These are phyloP conservation scores for Turritis glabra DNA, from an alignment of 345 rosid genomes.

Conservation along the genomic window DNA sequence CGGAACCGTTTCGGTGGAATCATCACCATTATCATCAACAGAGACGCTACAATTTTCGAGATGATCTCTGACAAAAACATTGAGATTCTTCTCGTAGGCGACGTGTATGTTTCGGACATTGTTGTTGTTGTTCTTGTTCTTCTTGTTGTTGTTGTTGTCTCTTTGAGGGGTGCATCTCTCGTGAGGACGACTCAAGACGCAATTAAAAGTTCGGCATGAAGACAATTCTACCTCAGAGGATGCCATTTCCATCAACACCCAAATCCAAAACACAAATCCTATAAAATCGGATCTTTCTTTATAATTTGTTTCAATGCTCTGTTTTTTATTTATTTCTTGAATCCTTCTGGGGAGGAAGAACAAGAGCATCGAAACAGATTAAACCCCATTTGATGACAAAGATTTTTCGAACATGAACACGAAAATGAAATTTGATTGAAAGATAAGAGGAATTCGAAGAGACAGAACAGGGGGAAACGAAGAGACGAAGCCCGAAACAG, in stretches of 20 bases:
- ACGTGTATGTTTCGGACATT: slow-evolving; percentile 44
- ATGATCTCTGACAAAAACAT: slow-evolving; percentile 63
- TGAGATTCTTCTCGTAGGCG: slow-evolving; percentile 61
- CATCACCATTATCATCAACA: not conserved
- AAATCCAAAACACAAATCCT: slow-evolving; percentile 26
- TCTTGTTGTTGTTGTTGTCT: slow-evolving; percentile 33
- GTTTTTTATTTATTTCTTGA: not conserved
- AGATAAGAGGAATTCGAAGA: slow-evolving; percentile 7
- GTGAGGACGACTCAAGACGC: slow-evolving; percentile 52
- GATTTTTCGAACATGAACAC: not conserved
- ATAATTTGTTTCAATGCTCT: not conserved
- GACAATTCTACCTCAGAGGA: slow-evolving; percentile 66
- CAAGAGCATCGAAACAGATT: not conserved
- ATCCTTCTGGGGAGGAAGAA: not conserved
- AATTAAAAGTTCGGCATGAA: slow-evolving; percentile 59
- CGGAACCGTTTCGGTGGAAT: not conserved
- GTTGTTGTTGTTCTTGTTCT: slow-evolving; percentile 20
- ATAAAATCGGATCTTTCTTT: slow-evolving; percentile 19
- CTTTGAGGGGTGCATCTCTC: slow-evolving; percentile 46
- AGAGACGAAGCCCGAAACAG: slow-evolving; percentile 31
- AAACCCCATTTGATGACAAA: slow-evolving; percentile 14
- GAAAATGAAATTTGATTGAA: not conserved
- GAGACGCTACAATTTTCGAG: slow-evolving; percentile 45
- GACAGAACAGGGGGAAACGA: slow-evolving; percentile 27
- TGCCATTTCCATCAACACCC: slow-evolving; percentile 52